phyloP scores from a whole-genome alignment of 768 basidiomycete genomes.

The Suillus alpinus region DNA sequence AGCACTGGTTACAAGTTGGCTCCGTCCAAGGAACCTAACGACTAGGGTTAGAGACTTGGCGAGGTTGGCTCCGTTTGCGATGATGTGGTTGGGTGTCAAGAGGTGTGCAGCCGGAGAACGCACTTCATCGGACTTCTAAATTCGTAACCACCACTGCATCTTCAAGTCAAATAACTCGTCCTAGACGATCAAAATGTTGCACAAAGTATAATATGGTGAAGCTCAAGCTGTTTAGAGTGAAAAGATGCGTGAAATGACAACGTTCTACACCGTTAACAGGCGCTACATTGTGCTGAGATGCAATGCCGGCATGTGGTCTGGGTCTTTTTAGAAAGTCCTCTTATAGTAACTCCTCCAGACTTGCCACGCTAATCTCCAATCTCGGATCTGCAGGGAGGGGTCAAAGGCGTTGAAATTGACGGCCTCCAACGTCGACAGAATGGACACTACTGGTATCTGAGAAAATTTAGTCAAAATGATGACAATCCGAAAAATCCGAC shows the following conservation, averaged over 20 bases:
- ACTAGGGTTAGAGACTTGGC: background rate
- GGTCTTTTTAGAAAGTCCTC: conserved; percentile 29
- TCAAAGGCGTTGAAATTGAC: conserved; percentile 73
- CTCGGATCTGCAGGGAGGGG: conserved; percentile 56
- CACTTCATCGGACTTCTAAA: conserved; percentile 35
- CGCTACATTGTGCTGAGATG: conserved; percentile 8
- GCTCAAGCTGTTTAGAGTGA: background rate
- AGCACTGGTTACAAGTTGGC: background rate
- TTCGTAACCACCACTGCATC: conserved; percentile 22
- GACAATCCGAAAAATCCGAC: conserved; percentile 29
- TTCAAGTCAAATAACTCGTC: background rate
- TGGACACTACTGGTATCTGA: conserved; percentile 66
- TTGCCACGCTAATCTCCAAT: conserved; percentile 78
- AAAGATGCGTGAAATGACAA: background rate
- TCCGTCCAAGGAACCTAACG: background rate
- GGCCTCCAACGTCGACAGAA: conserved; percentile 64
- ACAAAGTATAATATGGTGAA: conserved; percentile 1
- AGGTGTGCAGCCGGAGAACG: conserved; percentile 29
- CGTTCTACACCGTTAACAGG: conserved; percentile 5
- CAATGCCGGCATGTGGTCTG: conserved; percentile 30
- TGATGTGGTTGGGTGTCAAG: conserved; percentile 35
- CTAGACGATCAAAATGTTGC: background rate
- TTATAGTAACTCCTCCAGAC: conserved; percentile 57
- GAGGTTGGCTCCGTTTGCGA: conserved; percentile 25
- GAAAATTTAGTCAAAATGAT: background rate